phyloP scores from a whole-genome alignment of 352 stramenopile species.

The Pythium scleroteichum region DNA sequence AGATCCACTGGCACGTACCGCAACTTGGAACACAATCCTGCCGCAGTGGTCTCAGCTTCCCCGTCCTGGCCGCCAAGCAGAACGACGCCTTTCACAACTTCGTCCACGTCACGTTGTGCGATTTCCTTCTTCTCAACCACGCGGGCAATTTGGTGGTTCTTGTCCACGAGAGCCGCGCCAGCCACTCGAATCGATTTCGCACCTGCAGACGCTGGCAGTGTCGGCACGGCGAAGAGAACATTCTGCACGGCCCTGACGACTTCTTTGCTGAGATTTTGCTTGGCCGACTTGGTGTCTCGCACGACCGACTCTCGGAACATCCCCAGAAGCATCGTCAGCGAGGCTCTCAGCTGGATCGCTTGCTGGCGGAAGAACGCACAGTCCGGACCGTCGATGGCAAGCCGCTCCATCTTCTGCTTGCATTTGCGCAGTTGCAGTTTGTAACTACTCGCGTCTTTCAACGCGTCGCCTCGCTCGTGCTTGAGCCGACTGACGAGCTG shows the following conservation, averaged over 20 bases:
- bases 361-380: conserved; percentile 50
- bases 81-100: conserved; percentile 51
- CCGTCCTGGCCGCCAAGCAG: conserved; percentile 42
- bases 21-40: conserved; percentile 38
- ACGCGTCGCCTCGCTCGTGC: conserved; percentile 45
- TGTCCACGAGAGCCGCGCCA: background rate
- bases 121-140: conserved; percentile 26
- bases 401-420: conserved; percentile 38
- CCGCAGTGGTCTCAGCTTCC: conserved; percentile 43
- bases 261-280: conserved; percentile 64
- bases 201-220: background rate
- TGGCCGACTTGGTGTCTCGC: conserved; percentile 57
- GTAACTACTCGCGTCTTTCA: conserved; percentile 60
- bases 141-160: conserved; percentile 2
- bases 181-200: conserved; percentile 3
- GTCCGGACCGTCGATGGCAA: conserved; percentile 34
- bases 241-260: conserved; percentile 24
- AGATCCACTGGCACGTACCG: conserved; percentile 52
- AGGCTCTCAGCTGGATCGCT: conserved; percentile 35
- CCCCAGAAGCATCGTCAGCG: conserved; percentile 40
- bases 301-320: conserved; percentile 50
- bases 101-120: conserved; percentile 38
- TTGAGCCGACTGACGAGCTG: conserved; percentile 48
- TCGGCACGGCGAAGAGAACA: conserved; percentile 3
- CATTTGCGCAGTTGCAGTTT: conserved; percentile 53